Conservation (phyloP, 78 protist genomes). For the Dictyostelium brefeldianum region DNA sequence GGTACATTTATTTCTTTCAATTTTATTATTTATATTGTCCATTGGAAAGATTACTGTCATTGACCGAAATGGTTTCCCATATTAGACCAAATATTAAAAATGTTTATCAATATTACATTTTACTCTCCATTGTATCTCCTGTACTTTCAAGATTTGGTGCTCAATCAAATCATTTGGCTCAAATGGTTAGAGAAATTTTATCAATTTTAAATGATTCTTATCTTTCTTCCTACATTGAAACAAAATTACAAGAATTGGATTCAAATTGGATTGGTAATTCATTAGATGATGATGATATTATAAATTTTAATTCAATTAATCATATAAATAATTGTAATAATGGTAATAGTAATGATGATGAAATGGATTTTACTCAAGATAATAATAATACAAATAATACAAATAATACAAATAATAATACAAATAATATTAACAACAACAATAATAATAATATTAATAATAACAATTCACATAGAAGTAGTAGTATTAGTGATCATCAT, state of each 20-base stretch:
- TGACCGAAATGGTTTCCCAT: neutral
- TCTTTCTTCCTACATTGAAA: neutral
- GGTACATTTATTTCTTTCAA: neutral
- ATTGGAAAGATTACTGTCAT: slow-evolving; percentile 18
- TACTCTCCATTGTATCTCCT: neutral
- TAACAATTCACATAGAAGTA: too few relatives aligned
- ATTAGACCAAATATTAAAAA: neutral
- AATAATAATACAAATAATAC: neutral
- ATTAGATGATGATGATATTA: neutral
- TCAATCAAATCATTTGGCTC: slow-evolving; percentile 4
- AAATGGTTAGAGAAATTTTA: neutral
- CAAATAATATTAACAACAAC: neutral
- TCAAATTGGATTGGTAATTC: neutral
- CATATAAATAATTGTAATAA: neutral
- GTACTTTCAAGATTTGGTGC: slow-evolving; percentile 12
- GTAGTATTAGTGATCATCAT: neutral
- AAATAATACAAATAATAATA: neutral
- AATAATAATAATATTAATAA: neutral
- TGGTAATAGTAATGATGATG: neutral
- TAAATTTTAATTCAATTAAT: neutral
- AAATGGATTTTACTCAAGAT: neutral
- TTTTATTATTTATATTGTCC: slow-evolving; percentile 36
- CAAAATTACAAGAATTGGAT: neutral
- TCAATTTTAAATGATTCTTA: neutral
- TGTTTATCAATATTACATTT: slow-evolving; percentile 5